Evolutionary conservation across 495 filamentous ascomycete species (phyloP), one percentile per base, ranked within the genome.

Genomic region (Xylaria venustula): DNA sequence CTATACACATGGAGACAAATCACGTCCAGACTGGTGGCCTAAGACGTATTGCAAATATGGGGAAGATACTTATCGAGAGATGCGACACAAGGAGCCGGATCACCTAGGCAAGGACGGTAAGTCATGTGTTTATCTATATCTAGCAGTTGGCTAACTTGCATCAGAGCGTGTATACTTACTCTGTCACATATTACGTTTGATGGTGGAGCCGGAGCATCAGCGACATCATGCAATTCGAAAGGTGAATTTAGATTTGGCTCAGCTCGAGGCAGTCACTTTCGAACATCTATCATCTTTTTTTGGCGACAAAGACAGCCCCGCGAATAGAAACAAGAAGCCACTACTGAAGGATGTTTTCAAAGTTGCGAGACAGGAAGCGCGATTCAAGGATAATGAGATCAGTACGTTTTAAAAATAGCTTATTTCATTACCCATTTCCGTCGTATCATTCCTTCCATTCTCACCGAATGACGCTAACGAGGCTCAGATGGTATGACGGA

Each of bases 1-100:
- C 0, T 97, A 97, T 71, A 92, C 88, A 23, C 81, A 84, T 17
- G 81, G 87, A 2, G 80, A 88, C 42, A 75, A 79, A 32, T 87
- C 82, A 45, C 84, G 84, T 32, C 93, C 93, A 11, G 78, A 79
- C 17, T 97, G 91, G 90, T 97, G 93, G 93, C 91, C 91, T 0
- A 77, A 80, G 19, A 82, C 85, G 9, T 77, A 70, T 67, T 23
- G 22, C 22, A 54, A 11, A 1, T 32, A 53, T 30, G 78, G 77
- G 0, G 54, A 75, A 0, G 66, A 64, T 15, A 64, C 67, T 52
- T 67, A 73, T 8, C 67, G 75, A 8, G 67, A 53, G 55, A 72
- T 83, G 17, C 78, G 84, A 26, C 91, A 94, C 72, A 90, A 83
- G 67, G 93, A 96, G 75, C 92, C 93, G 0, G 91, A 96, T 65